A percentile compares a stretch with the other conserved stretches of the same genome.
Evolutionary conservation across 257 asterid genomes (phyloP).

Genomic region (Ajuga chamaepitys): DNA sequence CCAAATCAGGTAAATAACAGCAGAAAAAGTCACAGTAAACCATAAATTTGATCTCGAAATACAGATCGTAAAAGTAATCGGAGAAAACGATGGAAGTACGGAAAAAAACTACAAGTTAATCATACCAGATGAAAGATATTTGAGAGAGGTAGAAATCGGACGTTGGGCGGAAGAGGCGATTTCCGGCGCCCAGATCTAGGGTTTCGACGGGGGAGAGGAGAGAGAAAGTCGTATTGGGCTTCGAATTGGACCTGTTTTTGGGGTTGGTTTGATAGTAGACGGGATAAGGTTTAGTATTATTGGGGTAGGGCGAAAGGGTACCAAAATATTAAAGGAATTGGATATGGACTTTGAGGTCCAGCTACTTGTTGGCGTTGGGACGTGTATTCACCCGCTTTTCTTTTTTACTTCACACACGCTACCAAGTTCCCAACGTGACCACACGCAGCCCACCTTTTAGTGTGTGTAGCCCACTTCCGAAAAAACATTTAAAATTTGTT

Average conservation of each 20-base stretch:
- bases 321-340: constrained; percentile 42
- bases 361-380: constrained; percentile 9
- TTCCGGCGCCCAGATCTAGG: constrained; percentile 58
- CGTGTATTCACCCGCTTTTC: constrained; percentile 13
- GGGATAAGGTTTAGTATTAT: constrained; percentile 41
- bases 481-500: neutral
- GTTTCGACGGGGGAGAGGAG: constrained; percentile 41
- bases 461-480: constrained; percentile 35
- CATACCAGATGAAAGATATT: constrained; percentile 10
- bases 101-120: neutral
- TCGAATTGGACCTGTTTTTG: constrained; percentile 80
- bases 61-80: neutral
- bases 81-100: neutral
- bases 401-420: neutral
- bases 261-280: constrained; percentile 19
- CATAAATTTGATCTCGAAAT: neutral
- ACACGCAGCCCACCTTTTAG: constrained; percentile 36
- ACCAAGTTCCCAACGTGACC: constrained; percentile 12
- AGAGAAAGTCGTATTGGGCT: constrained; percentile 74
- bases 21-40: neutral
- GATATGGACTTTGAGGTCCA: constrained; percentile 93
- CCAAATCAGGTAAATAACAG: neutral
- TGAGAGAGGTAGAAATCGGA: constrained; percentile 13
- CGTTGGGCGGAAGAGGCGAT: constrained; percentile 17
- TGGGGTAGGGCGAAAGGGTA: constrained; percentile 15